Base-by-base conservation (phyloP, 106 monocot genomes). In the Xerophyta viscosa region DNA sequence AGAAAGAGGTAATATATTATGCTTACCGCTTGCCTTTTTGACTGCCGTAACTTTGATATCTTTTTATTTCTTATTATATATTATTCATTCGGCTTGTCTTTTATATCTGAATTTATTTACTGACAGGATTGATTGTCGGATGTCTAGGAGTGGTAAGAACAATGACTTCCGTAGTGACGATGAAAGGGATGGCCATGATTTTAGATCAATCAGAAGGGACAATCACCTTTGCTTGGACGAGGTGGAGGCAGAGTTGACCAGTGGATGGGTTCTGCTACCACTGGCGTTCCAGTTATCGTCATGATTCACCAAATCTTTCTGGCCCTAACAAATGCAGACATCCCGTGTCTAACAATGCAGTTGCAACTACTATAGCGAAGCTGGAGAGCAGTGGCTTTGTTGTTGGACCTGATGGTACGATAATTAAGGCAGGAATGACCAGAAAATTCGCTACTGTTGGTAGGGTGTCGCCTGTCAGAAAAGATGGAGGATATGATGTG, bases 351-450 rank as follows among this genome's bases (percentile, higher is more conserved):
- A 80, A 70, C 19, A 81, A 88, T 71, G 93, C 88, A 43, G 75
- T 75, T 57, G 83, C 77, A 27, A 81, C 78, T 67, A 71, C 84
- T 48, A 55, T 79, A 55, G 88, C 87, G 37, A 88, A 94, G 55
- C 65, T 84, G 28, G 75, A 88, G 54, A 81, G 78, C 70, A 81
- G 73, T 75, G 88, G 84, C 17, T 88, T 88, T 70, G 75, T 78
- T 58, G 88, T 84, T 48, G 78, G 81, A 42, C 81, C 81, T 46
- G 94, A 94, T 78, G 94, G 84, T 23, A 94, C 94, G 22, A 55
- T 94, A 20, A 61, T 88, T 31, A 84, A 71, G 53, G 75, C 76
- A 47, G 50, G 46, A 19, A 19, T 61, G 12, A 22, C 37, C 0
- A 58, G 56, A 41, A 50, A 43, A 29, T 65, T 61, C 24, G 31